These are phyloP conservation scores for Neurospora cerealis DNA, from an alignment of 495 filamentous ascomycete species.

Conservation along the genomic window DNA sequence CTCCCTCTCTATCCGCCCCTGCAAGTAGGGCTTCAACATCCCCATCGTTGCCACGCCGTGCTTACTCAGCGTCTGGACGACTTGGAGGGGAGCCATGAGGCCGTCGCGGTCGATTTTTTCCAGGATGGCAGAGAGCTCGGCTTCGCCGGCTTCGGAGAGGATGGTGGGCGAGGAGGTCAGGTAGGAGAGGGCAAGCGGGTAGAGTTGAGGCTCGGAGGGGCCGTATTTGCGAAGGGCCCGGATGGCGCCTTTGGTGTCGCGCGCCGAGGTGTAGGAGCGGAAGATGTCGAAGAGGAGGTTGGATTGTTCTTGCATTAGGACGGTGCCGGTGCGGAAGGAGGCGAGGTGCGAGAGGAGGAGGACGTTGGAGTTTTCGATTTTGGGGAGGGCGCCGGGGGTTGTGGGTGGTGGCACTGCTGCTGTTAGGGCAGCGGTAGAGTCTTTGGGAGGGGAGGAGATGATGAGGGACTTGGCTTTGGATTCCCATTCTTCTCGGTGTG, in stretches of 20 bases:
- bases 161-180: slow-evolving; percentile 77
- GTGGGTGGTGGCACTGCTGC: slow-evolving; percentile 11
- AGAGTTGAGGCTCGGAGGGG: slow-evolving; percentile 81
- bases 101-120: slow-evolving; percentile 81
- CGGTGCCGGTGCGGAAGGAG: slow-evolving; percentile 81
- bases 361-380: slow-evolving; percentile 87
- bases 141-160: slow-evolving; percentile 76
- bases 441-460: slow-evolving; percentile 41
- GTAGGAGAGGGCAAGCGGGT: slow-evolving; percentile 86
- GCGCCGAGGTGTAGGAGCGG: slow-evolving; percentile 87
- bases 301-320: slow-evolving; percentile 86
- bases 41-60: slow-evolving; percentile 82
- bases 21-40: slow-evolving; percentile 87
- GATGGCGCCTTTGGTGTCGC: slow-evolving; percentile 84
- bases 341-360: slow-evolving; percentile 87
- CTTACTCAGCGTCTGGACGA: slow-evolving; percentile 73
- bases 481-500: slow-evolving; percentile 74
- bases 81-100: slow-evolving; percentile 91
- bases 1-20: slow-evolving; percentile 79
- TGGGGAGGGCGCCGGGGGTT: not conserved
- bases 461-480: slow-evolving; percentile 79
- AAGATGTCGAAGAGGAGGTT: slow-evolving; percentile 92
- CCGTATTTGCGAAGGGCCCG: slow-evolving; percentile 86
- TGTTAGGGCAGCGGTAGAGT: slow-evolving; percentile 32
- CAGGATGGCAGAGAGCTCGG: slow-evolving; percentile 69